phyloP scores from a whole-genome alignment of 805 yeast genomes.

The Saturnispora kantuleensis region DNA sequence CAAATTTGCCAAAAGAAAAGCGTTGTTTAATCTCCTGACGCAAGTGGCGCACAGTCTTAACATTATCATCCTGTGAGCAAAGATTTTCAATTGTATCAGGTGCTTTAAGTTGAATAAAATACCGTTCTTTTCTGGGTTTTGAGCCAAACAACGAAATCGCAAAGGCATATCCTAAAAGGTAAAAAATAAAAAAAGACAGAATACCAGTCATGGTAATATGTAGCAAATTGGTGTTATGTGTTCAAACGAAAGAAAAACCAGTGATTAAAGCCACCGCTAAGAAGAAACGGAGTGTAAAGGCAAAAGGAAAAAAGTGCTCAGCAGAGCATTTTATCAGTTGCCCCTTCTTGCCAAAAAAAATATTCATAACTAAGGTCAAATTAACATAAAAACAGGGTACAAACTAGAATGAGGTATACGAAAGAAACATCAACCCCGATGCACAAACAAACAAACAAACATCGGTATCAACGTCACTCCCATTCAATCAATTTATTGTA shows the following conservation, averaged over 20 bases:
- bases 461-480: background rate
- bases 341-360: background rate
- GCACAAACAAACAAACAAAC: conserved; percentile 12
- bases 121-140: conserved; percentile 18
- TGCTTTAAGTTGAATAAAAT: conserved; percentile 43
- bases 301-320: conserved; percentile 5
- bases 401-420: background rate
- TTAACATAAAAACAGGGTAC: background rate
- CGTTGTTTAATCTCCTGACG: conserved; percentile 39
- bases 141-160: conserved; percentile 6
- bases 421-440: background rate
- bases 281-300: background rate
- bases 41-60: conserved; percentile 31
- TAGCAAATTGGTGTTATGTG: background rate
- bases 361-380: conserved; percentile 3
- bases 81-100: conserved; percentile 40
- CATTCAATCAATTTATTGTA: conserved; percentile 15
- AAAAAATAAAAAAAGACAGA: conserved; percentile 1
- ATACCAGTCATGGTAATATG: background rate
- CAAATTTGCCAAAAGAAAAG: conserved; percentile 60
- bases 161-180: background rate
- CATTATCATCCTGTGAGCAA: conserved; percentile 33
- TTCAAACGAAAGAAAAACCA: background rate
- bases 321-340: background rate
- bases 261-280: background rate